A percentile compares a stretch with the other conserved stretches of the same genome.
These are phyloP conservation scores for Vanderwaltozyma polyspora DNA, from an alignment of 805 yeast genomes.

Conservation along the genomic window DNA sequence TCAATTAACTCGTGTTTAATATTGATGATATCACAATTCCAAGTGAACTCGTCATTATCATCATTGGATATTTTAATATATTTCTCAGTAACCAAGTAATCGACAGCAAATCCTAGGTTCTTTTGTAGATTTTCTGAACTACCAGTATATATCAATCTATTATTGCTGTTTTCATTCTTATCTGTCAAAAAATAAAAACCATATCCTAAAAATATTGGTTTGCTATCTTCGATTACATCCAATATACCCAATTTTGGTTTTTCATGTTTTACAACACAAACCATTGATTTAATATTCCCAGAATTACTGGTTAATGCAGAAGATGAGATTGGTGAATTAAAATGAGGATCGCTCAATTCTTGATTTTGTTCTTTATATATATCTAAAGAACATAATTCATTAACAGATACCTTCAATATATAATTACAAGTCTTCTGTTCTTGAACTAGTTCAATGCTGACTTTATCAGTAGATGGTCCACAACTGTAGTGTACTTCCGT, in stretches of 20 bases:
- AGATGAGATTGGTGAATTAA: too few relatives aligned
- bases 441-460: constrained; percentile 13
- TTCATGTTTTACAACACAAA: constrained; percentile 3
- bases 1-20: too few relatives aligned
- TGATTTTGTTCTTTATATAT: too few relatives aligned
- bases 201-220: constrained; percentile 13
- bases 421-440: constrained; percentile 50
- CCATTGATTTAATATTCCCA: too few relatives aligned
- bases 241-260: too few relatives aligned
- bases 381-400: constrained; percentile 33
- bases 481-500: constrained; percentile 50
- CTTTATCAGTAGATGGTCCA: constrained; percentile 13
- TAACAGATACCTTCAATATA: constrained; percentile 37
- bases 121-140: constrained; percentile 4
- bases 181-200: constrained; percentile 10
- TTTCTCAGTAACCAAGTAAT: too few relatives aligned
- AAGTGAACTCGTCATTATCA: too few relatives aligned
- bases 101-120: too few relatives aligned
- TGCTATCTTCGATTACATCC: constrained; percentile 5
- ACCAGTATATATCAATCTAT: constrained; percentile 2
- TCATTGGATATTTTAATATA: too few relatives aligned
- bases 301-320: too few relatives aligned
- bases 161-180: too few relatives aligned
- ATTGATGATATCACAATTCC: not conserved
- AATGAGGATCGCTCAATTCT: too few relatives aligned